A percentile compares a stretch with the other conserved stretches of the same genome.
Conservation (phyloP, 2,329 filamentous ascomycete genomes). For the Lecanoromycetidae sp. region DNA sequence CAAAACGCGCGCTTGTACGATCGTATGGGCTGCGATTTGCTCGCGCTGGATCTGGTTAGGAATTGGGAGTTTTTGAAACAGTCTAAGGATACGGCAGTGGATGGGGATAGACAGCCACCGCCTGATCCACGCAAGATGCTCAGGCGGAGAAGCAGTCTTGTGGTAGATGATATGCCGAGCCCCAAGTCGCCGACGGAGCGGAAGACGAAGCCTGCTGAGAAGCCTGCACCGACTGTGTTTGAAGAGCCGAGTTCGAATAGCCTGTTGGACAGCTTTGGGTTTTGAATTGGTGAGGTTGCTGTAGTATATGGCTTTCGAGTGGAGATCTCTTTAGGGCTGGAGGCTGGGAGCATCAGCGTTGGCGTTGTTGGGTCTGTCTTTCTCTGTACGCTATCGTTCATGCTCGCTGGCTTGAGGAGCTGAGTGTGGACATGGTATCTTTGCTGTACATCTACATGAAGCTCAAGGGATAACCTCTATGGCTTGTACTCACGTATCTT, state of each 20-base stretch:
- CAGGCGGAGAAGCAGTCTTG: constrained; percentile 60
- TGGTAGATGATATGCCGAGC: constrained; percentile 56
- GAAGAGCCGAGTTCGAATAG: constrained; percentile 86
- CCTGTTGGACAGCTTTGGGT: constrained; percentile 84
- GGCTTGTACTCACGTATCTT: too few species aligned
- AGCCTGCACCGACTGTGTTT: constrained; percentile 59
- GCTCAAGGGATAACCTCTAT: too few species aligned
- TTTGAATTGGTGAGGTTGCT: constrained; percentile 39
- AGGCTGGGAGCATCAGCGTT: too few species aligned
- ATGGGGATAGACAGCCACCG: constrained; percentile 22
- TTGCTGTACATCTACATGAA: too few species aligned
- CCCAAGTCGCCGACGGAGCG: constrained; percentile 33
- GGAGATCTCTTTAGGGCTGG: too few species aligned
- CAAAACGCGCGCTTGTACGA: constrained; percentile 76
- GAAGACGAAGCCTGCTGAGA: constrained; percentile 24
- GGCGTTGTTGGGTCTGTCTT: too few species aligned
- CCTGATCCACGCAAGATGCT: constrained; percentile 57
- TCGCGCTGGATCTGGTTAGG: constrained; percentile 75
- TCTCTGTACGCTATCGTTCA: too few species aligned
- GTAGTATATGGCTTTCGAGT: neutral
- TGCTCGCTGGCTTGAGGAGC: too few species aligned
- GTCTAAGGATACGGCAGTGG: constrained; percentile 29
- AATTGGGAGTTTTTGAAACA: constrained; percentile 63
- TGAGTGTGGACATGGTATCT: too few species aligned
- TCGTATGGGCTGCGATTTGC: constrained; percentile 83